A percentile compares a stretch with the other conserved stretches of the same genome.
Conservation (phyloP, 495 filamentous ascomycete species). For the Podospora fimiseda region DNA sequence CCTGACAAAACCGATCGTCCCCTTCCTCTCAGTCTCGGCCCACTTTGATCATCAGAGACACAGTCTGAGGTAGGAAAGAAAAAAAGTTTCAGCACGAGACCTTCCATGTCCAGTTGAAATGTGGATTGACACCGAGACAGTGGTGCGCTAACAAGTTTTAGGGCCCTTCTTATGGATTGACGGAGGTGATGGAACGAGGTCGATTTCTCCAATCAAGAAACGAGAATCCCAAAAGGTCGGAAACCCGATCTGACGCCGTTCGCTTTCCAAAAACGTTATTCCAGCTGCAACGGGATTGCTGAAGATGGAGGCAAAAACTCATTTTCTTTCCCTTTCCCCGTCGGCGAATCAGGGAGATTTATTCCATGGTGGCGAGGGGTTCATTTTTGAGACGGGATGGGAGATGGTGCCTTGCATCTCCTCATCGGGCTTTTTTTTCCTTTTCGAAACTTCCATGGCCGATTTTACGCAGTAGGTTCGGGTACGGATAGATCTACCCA, state of each 20-base stretch:
- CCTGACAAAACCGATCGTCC: too few species aligned
- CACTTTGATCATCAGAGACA: background rate
- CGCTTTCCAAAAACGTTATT: background rate
- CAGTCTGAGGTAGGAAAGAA: background rate
- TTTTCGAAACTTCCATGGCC: background rate
- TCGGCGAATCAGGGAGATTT: background rate
- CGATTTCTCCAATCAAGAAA: background rate
- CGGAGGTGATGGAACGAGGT: background rate
- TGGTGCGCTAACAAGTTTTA: background rate
- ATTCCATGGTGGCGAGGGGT: background rate
- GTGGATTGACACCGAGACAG: background rate
- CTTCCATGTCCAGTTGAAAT: background rate
- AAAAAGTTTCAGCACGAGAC: background rate
- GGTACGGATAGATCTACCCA: background rate
- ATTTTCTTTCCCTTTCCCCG: background rate
- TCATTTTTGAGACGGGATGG: conserved; percentile 8
- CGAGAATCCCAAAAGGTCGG: background rate
- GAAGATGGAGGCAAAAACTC: background rate
- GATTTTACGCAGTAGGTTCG: background rate
- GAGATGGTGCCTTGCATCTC: conserved; percentile 17
- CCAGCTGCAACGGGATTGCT: background rate
- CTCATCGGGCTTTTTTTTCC: background rate
- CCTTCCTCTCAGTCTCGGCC: too few species aligned
- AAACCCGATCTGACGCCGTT: too few species aligned
- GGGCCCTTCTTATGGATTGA: background rate